Percentiles rank a stretch among this genome's conserved stretches.
phyloP scores from a whole-genome alignment of 331 rosid species.

The Ulmus americana region DNA sequence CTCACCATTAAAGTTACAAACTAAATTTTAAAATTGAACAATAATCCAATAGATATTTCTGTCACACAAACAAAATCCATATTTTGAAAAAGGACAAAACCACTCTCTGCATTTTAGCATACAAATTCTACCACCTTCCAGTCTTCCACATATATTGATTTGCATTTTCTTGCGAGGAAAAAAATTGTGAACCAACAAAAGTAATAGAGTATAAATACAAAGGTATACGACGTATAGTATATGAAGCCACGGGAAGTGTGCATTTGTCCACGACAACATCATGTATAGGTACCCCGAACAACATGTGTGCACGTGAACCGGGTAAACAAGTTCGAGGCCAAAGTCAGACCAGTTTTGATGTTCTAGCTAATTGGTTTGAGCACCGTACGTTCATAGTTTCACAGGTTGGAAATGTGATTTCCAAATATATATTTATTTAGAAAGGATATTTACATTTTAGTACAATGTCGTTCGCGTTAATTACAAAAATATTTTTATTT shows the following conservation, averaged over 20 bases:
- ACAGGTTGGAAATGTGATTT: slow-evolving; percentile 19
- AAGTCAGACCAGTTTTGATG: slow-evolving; percentile 21
- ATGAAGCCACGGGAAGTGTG: slow-evolving; percentile 34
- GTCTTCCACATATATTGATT: background rate
- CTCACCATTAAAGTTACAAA: no score
- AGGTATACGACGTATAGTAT: slow-evolving; percentile 1
- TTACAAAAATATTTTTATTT: no score
- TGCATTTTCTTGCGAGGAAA: background rate
- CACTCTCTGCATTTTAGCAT: background rate
- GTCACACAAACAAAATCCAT: background rate
- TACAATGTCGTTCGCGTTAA: no score
- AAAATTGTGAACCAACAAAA: background rate
- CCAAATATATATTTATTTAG: background rate
- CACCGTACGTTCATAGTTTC: slow-evolving; percentile 35
- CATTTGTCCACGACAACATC: slow-evolving; percentile 24
- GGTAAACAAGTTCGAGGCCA: slow-evolving; percentile 39
- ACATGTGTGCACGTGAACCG: slow-evolving; percentile 49
- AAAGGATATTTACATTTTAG: no score
- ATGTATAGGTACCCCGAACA: slow-evolving; percentile 16
- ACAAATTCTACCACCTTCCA: background rate
- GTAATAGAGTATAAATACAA: background rate
- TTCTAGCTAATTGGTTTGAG: slow-evolving; percentile 8
- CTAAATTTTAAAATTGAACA: no score
- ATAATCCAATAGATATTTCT: background rate
- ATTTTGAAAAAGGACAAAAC: background rate